phyloP scores from a whole-genome alignment of 2,329 filamentous ascomycete species.

The Coccinonectria pachysandricola region DNA sequence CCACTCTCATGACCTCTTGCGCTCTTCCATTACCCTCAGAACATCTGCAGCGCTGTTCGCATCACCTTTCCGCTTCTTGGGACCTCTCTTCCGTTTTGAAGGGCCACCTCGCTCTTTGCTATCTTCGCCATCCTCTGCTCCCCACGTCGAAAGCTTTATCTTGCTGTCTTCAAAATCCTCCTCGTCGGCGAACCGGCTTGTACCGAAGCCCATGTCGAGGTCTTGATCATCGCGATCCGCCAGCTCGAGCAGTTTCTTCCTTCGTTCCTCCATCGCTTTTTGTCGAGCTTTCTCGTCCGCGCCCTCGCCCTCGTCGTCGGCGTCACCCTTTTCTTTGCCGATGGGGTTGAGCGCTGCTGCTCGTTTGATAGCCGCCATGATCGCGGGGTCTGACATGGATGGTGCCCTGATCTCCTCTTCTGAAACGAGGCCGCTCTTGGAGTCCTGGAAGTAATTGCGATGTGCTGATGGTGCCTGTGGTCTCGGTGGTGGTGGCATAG shows the following conservation, averaged over 20 bases:
- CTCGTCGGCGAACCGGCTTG: conserved; percentile 76
- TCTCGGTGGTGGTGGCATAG: conserved; percentile 38
- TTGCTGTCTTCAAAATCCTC: conserved; percentile 65
- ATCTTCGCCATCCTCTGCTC: conserved; percentile 40
- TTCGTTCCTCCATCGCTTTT: conserved; percentile 57
- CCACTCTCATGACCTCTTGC: conserved; percentile 28
- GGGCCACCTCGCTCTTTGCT: conserved; percentile 34
- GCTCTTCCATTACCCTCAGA: conserved; percentile 62
- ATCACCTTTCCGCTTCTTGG: conserved; percentile 69
- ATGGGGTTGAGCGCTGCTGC: conserved; percentile 56
- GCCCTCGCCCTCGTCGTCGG: conserved; percentile 19
- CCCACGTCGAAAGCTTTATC: conserved; percentile 60
- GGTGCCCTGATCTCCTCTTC: conserved; percentile 40
- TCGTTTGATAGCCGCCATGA: conserved; percentile 77
- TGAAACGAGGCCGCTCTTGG: conserved; percentile 43
- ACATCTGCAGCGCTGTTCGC: conserved; percentile 73
- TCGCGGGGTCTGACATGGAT: conserved; percentile 61
- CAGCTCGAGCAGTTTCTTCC: conserved; percentile 62
- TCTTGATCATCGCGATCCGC: conserved; percentile 78
- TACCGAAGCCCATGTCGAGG: conserved; percentile 90
- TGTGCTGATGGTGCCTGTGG: conserved; percentile 28
- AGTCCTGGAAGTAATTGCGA: conserved; percentile 54
- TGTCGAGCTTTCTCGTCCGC: conserved; percentile 33
- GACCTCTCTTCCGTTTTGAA: conserved; percentile 56
- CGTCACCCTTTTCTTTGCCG: conserved; percentile 24